phyloP scores from a whole-genome alignment of 305 asterid species.

The Stenogyne calaminthoides region DNA sequence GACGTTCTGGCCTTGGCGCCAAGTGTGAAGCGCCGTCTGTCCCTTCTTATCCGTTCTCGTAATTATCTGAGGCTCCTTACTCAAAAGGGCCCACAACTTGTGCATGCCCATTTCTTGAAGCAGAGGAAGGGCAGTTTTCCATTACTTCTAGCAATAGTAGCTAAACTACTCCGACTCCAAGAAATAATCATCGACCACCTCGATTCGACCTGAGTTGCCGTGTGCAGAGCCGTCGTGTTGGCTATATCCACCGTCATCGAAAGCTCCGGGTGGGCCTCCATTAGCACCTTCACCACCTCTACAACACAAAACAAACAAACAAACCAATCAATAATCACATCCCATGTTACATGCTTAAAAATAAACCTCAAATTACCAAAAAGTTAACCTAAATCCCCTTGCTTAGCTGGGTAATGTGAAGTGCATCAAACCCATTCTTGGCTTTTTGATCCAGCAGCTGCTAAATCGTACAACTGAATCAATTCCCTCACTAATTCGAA shows the following conservation, averaged over 20 bases:
- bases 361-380: not conserved
- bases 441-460: conserved; percentile 75
- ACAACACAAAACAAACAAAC: conserved; percentile 22
- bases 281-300: conserved; percentile 82
- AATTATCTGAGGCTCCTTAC: conserved; percentile 39
- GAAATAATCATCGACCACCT: conserved; percentile 71
- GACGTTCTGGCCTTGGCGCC: conserved; percentile 55
- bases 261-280: conserved; percentile 87
- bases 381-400: conserved; percentile 64
- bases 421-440: conserved; percentile 79
- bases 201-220: conserved; percentile 77
- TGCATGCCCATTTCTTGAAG: conserved; percentile 56
- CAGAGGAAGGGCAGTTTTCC: conserved; percentile 62
- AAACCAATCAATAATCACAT: not conserved
- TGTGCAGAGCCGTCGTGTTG: conserved; percentile 85
- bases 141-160: conserved; percentile 62
- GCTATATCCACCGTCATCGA: conserved; percentile 82
- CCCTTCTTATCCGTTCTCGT: conserved; percentile 55
- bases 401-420: conserved; percentile 87
- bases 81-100: conserved; percentile 46
- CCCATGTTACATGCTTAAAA: not conserved
- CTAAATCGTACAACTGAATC: conserved; percentile 62
- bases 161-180: conserved; percentile 65
- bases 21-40: conserved; percentile 64
- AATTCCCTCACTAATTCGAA: conserved; percentile 61